Evolutionary conservation across 73 alveolate species (phyloP).

Genomic region (Tetrahymena thermophila): DNA sequence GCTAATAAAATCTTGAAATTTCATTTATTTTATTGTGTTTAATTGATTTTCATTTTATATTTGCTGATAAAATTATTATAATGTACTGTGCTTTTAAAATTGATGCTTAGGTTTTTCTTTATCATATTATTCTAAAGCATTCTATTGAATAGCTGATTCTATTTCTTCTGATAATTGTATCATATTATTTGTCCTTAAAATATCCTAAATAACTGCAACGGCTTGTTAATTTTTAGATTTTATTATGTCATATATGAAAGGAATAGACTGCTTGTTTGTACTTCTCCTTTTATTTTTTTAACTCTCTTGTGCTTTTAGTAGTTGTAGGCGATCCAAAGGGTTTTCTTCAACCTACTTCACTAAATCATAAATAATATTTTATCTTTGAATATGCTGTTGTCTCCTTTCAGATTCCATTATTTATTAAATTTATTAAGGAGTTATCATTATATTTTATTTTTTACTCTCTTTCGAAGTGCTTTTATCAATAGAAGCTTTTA

Average conservation of each 20-base stretch:
- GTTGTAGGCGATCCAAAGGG: background rate
- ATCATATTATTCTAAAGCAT: background rate
- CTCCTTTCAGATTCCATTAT: background rate
- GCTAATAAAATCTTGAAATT: background rate
- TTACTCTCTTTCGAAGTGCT: background rate
- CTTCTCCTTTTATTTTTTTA: background rate
- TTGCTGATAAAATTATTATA: background rate
- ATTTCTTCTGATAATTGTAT: background rate
- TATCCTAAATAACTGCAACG: background rate
- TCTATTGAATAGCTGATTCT: background rate
- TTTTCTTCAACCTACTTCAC: background rate
- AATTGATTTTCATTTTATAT: background rate
- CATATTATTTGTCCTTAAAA: background rate
- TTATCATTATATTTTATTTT: background rate
- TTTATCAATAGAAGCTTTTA: too few species aligned
- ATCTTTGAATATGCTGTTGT: background rate
- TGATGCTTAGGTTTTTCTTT: background rate
- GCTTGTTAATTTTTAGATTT: background rate
- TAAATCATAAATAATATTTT: background rate
- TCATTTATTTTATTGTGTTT: background rate
- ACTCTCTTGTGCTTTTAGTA: background rate
- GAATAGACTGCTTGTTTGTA: background rate
- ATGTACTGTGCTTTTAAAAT: background rate
- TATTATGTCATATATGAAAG: background rate
- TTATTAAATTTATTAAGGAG: background rate